Percentiles rank a stretch among this genome's conserved stretches.
These are phyloP conservation scores for Lizonia empirigonia DNA, from an alignment of 2,329 filamentous ascomycete genomes.

Conservation along the genomic window DNA sequence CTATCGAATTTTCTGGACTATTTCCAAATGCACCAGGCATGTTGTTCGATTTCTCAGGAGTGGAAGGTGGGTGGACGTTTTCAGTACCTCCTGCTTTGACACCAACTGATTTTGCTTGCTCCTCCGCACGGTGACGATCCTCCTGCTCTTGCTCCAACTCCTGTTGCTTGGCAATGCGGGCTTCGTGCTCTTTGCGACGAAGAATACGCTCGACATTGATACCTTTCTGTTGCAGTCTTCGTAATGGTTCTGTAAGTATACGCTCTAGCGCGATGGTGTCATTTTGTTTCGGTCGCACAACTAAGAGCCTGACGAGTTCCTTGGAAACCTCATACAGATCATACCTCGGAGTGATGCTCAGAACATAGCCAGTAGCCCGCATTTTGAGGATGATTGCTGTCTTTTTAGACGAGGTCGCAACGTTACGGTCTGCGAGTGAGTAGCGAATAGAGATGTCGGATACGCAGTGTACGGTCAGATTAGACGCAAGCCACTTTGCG, in stretches of 20 bases:
- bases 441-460: conserved; percentile 77
- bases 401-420: conserved; percentile 54
- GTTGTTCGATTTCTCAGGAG: conserved; percentile 37
- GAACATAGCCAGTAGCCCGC: conserved; percentile 66
- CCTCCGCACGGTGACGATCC: conserved; percentile 54
- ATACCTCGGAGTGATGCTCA: conserved; percentile 78
- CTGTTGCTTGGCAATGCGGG: conserved; percentile 81
- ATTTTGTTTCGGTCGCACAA: conserved; percentile 83
- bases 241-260: conserved; percentile 82
- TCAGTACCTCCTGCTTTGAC: conserved; percentile 20
- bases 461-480: conserved; percentile 78
- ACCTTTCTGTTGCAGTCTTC: conserved; percentile 80
- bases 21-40: conserved; percentile 48
- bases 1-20: conserved; percentile 42
- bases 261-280: conserved; percentile 91
- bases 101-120: conserved; percentile 36
- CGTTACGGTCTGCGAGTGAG: conserved; percentile 71
- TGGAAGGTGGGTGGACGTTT: conserved; percentile 24
- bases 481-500: conserved; percentile 86
- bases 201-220: conserved; percentile 98
- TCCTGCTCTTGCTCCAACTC: conserved; percentile 73
- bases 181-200: conserved; percentile 83
- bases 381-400: conserved; percentile 76
- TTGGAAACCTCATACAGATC: conserved; percentile 94
- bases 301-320: conserved; percentile 78